Evolutionary conservation across 1,284 basidiomycete species (phyloP).

Genomic region (Bondarzewia mesenterica): DNA sequence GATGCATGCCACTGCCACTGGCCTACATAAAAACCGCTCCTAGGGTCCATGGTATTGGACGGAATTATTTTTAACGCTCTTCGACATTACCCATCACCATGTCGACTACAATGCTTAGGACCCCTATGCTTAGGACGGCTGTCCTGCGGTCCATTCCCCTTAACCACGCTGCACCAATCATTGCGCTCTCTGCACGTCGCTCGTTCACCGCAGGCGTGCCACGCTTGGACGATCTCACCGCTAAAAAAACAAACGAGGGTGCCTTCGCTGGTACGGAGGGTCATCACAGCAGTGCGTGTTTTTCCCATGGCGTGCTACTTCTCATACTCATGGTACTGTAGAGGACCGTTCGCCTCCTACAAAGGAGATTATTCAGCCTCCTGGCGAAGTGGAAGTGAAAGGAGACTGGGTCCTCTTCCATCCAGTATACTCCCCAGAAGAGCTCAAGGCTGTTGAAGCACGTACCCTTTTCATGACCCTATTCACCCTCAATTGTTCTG

Average conservation of each 20-base stretch:
- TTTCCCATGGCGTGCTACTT: neutral
- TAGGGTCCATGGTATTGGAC: too few relatives aligned
- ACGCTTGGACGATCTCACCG: neutral
- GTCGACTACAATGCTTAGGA: neutral
- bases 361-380: neutral
- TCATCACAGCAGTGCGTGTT: constrained; percentile 23
- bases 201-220: neutral
- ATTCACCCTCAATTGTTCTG: neutral
- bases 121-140: neutral
- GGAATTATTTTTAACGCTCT: too few relatives aligned
- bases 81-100: neutral
- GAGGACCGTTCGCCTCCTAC: neutral
- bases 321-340: neutral
- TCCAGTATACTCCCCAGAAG: constrained; percentile 71
- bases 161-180: neutral
- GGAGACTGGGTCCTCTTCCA: constrained; percentile 83
- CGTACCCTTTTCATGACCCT: constrained; percentile 3
- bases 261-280: constrained; percentile 20
- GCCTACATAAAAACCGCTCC: neutral
- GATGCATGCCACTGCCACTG: neutral
- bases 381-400: neutral
- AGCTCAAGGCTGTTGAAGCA: constrained; percentile 73
- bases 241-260: neutral
- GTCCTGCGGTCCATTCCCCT: neutral
- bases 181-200: neutral